Conservation (phyloP, 1,284 basidiomycete species). For the Melanopsichium pennsylvanicum region DNA sequence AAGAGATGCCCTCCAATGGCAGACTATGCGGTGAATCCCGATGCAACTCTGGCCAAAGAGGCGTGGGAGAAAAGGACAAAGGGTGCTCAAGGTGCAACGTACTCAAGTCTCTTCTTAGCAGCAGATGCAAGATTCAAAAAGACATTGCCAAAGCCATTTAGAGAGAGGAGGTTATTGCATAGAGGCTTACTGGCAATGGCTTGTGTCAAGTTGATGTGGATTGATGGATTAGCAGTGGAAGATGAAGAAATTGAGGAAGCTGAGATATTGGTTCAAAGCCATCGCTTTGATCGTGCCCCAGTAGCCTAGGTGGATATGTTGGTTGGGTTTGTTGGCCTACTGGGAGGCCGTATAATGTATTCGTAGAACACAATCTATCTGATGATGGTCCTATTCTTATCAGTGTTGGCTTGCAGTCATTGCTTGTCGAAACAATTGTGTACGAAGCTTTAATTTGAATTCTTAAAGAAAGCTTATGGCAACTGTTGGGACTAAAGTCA, state of each 20-base stretch:
- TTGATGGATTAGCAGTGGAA: conserved; percentile 56
- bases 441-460: too few species aligned
- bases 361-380: not conserved
- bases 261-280: conserved; percentile 42
- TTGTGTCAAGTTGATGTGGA: conserved; percentile 56
- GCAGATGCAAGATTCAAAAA: conserved; percentile 55
- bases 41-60: conserved; percentile 17
- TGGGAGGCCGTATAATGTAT: too few species aligned
- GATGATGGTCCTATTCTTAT: not conserved
- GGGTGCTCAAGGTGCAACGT: too few species aligned
- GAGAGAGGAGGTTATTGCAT: conserved; percentile 51
- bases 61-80: conserved; percentile 25
- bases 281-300: conserved; percentile 14
- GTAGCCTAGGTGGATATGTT: too few species aligned
- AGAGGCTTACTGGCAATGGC: conserved; percentile 62
- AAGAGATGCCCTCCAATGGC: conserved; percentile 43
- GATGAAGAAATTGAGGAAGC: conserved; percentile 55
- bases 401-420: not conserved
- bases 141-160: conserved; percentile 50
- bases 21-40: conserved; percentile 26
- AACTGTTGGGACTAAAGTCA: too few species aligned
- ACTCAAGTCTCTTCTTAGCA: conserved; percentile 39
- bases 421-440: not conserved
- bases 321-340: too few species aligned
- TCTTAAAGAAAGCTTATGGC: too few species aligned